Conservation (phyloP, 202 grass and related monocot species). For the Carex arenaria region DNA sequence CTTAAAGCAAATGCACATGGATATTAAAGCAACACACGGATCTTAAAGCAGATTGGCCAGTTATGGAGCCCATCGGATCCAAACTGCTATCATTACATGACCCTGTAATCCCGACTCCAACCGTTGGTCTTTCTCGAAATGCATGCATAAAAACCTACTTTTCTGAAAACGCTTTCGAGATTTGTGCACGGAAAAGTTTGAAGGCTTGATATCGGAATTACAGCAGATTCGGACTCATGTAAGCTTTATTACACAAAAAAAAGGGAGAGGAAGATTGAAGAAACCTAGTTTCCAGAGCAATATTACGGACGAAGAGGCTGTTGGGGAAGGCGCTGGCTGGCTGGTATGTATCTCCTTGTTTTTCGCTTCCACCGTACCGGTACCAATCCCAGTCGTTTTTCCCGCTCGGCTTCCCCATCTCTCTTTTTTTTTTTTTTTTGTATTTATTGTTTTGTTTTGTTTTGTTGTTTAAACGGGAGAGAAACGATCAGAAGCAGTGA, state of each 20-base stretch:
- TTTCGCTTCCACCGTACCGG: slow-evolving; percentile 7
- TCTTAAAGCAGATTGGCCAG: too few relatives aligned
- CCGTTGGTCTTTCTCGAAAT: too few relatives aligned
- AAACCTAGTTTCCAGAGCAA: slow-evolving; percentile 70
- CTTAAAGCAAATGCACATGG: too few relatives aligned
- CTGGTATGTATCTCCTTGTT: slow-evolving; percentile 28
- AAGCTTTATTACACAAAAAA: not conserved
- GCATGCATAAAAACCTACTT: too few relatives aligned
- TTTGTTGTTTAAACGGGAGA: slow-evolving; percentile 14
- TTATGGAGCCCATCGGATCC: too few relatives aligned
- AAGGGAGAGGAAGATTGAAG: not conserved
- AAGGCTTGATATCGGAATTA: too few relatives aligned
- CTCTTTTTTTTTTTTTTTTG: not conserved
- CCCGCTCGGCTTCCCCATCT: slow-evolving; percentile 36
- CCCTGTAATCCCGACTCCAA: too few relatives aligned
- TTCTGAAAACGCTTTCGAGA: too few relatives aligned
- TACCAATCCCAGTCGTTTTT: slow-evolving; percentile 34
- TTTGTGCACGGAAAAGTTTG: too few relatives aligned
- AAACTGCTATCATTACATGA: too few relatives aligned
- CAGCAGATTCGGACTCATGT: too few relatives aligned
- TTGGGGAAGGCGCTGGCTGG: slow-evolving; percentile 28
- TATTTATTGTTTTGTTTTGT: not conserved
- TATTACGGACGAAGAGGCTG: slow-evolving; percentile 68
- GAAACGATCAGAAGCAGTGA: not conserved
- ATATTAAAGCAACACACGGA: too few relatives aligned